These are phyloP conservation scores for Cercospora zeina DNA, from an alignment of 2,329 filamentous ascomycete species.

Conservation along the genomic window DNA sequence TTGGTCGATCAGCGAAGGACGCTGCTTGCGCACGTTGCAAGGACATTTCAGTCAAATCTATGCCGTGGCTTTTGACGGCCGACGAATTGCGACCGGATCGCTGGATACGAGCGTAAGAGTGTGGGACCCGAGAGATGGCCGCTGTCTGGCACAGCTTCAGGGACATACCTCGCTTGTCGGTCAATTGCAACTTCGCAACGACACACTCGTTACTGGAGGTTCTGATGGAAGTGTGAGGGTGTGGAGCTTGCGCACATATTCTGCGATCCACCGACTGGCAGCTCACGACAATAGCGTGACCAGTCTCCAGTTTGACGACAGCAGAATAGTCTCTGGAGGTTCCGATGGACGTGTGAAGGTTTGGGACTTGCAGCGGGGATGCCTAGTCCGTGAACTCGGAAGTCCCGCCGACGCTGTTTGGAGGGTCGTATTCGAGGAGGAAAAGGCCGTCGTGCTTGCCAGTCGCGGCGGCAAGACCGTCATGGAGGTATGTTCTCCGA, in stretches of 20 bases:
- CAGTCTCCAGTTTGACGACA: conserved; percentile 94
- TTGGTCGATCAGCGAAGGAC: conserved; percentile 95
- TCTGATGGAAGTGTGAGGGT: conserved; percentile 95
- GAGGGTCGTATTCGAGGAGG: conserved; percentile 96
- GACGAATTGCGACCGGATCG: conserved; percentile 89
- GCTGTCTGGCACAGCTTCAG: conserved; percentile 87
- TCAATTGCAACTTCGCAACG: conserved; percentile 90
- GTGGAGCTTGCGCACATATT: conserved; percentile 89
- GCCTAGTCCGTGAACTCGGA: conserved; percentile 85
- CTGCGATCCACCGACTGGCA: conserved; percentile 87
- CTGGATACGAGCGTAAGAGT: conserved; percentile 95
- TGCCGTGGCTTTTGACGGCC: conserved; percentile 94
- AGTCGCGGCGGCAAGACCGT: conserved; percentile 81
- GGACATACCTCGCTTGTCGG: conserved; percentile 96
- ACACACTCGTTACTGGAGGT: conserved; percentile 92
- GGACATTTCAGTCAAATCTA: conserved; percentile 99
- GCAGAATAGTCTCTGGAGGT: conserved; percentile 89
- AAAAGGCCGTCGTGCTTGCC: conserved; percentile 96
- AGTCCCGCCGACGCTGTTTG: conserved; percentile 92
- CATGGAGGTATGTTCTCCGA: conserved; percentile 72
- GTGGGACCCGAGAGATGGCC: conserved; percentile 66
- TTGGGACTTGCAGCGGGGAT: conserved; percentile 92
- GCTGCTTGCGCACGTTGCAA: conserved; percentile 83
- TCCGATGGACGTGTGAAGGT: conserved; percentile 98
- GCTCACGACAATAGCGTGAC: conserved; percentile 99